Conservation (phyloP, 352 stramenopile species). For the Elongisporangium prolatum region DNA sequence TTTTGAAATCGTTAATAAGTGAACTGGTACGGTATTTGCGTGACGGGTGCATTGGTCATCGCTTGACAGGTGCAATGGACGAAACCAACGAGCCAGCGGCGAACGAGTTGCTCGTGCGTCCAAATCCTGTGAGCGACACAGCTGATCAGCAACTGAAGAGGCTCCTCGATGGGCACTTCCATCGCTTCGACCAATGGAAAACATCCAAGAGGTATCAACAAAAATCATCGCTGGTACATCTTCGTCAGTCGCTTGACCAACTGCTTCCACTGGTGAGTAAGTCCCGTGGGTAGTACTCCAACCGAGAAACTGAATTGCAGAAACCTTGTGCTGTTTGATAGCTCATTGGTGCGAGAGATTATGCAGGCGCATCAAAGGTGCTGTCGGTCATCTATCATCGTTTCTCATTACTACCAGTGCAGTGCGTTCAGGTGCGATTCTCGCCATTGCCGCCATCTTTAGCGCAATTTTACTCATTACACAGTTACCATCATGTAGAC, state of each 20-base stretch:
- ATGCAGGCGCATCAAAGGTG: slow-evolving; percentile 57
- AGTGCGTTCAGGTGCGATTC: slow-evolving; percentile 59
- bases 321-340: slow-evolving; percentile 9
- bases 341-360: slow-evolving; percentile 69
- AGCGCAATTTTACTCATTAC: slow-evolving; percentile 2
- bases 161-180: slow-evolving; percentile 16
- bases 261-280: slow-evolving; percentile 39
- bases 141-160: slow-evolving; percentile 34
- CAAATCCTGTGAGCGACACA: slow-evolving; percentile 15
- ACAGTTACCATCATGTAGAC: slow-evolving; percentile 21
- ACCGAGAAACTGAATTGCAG: background rate
- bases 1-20: background rate
- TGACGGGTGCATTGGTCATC: background rate
- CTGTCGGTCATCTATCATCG: slow-evolving; percentile 65
- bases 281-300: background rate
- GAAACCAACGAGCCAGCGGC: slow-evolving; percentile 1
- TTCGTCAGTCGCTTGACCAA: slow-evolving; percentile 42
- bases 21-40: slow-evolving; percentile 1
- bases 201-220: slow-evolving; percentile 10
- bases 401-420: slow-evolving; percentile 45
- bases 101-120: slow-evolving; percentile 17
- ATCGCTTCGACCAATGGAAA: slow-evolving; percentile 63
- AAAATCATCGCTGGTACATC: slow-evolving; percentile 19
- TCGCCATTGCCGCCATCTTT: slow-evolving; percentile 2
- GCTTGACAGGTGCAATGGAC: background rate